These are phyloP conservation scores for Claviceps sp. DNA, from an alignment of 2,329 filamentous ascomycete species.

Conservation along the genomic window DNA sequence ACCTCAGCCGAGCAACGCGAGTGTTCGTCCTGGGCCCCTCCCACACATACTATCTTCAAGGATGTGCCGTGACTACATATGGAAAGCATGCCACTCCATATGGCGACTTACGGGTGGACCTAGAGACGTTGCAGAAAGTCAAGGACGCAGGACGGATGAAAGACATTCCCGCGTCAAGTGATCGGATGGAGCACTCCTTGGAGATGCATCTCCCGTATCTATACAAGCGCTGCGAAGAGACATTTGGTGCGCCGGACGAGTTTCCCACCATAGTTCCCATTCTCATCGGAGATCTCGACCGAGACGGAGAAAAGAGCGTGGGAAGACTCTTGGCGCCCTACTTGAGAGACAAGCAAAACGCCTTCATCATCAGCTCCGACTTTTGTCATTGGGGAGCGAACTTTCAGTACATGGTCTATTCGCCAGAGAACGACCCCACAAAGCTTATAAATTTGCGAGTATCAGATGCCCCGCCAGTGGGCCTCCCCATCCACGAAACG, in stretches of 20 bases:
- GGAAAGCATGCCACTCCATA: conserved; percentile 60
- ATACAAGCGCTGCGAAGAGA: conserved; percentile 55
- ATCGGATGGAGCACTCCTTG: conserved; percentile 79
- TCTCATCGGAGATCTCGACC: conserved; percentile 62
- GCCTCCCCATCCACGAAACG: conserved; percentile 61
- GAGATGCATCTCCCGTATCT: conserved; percentile 97
- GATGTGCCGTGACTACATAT: conserved; percentile 64
- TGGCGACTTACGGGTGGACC: conserved; percentile 56
- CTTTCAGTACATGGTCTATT: conserved; percentile 73
- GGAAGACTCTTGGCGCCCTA: conserved; percentile 66
- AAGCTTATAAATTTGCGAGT: conserved; percentile 25
- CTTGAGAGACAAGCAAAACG: conserved; percentile 58
- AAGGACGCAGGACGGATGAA: conserved; percentile 19
- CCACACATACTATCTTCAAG: conserved; percentile 69
- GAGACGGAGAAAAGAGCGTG: conserved; percentile 50
- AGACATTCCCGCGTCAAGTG: conserved; percentile 50
- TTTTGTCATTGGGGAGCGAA: conserved; percentile 91
- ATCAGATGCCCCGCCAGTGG: conserved; percentile 19
- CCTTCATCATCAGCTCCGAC: conserved; percentile 85
- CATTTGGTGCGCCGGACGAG: conserved; percentile 32
- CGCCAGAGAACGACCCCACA: conserved; percentile 25
- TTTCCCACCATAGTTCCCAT: conserved; percentile 75
- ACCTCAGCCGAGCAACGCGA: conserved; percentile 69
- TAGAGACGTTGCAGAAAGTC: conserved; percentile 36
- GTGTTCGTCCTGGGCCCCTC: conserved; percentile 90